Conservation (phyloP, 495 filamentous ascomycete genomes). For the Penicillium cataractarum region DNA sequence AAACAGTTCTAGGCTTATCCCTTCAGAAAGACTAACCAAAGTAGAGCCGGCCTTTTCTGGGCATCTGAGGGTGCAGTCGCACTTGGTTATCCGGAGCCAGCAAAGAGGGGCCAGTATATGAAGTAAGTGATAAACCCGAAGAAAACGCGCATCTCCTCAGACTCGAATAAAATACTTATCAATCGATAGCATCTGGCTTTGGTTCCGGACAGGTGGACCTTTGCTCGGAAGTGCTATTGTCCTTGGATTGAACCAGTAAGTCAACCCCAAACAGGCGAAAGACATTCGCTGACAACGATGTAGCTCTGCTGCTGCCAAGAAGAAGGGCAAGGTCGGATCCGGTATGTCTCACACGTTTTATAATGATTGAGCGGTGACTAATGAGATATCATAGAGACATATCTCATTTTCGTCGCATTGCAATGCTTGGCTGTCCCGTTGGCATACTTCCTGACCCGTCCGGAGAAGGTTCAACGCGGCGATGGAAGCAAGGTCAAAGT, state of each 20-base stretch:
- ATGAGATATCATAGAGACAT: constrained; percentile 38
- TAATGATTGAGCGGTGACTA: not conserved
- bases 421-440: constrained; percentile 59
- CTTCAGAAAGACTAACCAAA: too few species aligned
- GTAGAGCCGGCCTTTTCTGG: constrained; percentile 64
- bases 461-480: constrained; percentile 56
- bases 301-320: constrained; percentile 24
- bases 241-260: constrained; percentile 58
- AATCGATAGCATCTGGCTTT: constrained; percentile 55
- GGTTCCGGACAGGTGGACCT: constrained; percentile 59
- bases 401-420: constrained; percentile 61
- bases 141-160: not conserved
- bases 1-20: not conserved
- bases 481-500: constrained; percentile 57
- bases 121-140: constrained; percentile 26
- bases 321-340: constrained; percentile 33
- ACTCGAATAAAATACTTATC: not conserved
- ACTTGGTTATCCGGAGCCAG: constrained; percentile 62
- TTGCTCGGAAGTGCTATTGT: constrained; percentile 66
- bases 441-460: constrained; percentile 55
- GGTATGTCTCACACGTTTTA: constrained; percentile 16
- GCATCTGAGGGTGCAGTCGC: constrained; percentile 66
- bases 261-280: not conserved
- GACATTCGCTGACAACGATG: constrained; percentile 26
- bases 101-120: constrained; percentile 59